Evolutionary conservation across 192 early-diverging fungal genomes (phyloP).

Genomic region (Gryganskiella cystojenkinii): DNA sequence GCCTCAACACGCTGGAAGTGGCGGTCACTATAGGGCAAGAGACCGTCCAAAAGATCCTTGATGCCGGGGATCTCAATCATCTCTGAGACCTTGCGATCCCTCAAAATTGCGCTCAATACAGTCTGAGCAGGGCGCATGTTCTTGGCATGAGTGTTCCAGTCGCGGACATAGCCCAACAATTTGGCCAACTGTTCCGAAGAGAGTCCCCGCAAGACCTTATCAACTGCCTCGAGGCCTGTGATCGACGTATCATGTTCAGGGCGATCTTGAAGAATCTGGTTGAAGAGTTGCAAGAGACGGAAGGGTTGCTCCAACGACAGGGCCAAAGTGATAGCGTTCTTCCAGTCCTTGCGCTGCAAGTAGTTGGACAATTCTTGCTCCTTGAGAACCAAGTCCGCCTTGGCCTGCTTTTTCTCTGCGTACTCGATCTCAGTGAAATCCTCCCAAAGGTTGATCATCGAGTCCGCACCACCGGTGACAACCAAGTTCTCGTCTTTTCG

Average conservation of each 20-base stretch:
- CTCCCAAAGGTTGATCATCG: conserved; percentile 91
- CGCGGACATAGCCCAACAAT: conserved; percentile 84
- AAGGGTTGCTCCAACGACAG: conserved; percentile 92
- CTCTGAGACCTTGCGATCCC: conserved; percentile 68
- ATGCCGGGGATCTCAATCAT: conserved; percentile 82
- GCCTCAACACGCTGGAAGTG: conserved; percentile 86
- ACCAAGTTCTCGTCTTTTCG: conserved; percentile 75
- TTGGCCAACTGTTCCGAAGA: conserved; percentile 78
- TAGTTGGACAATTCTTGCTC: conserved; percentile 94
- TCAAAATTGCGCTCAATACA: conserved; percentile 82
- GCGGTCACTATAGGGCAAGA: conserved; percentile 92
- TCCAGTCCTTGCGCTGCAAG: conserved; percentile 89
- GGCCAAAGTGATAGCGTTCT: conserved; percentile 89
- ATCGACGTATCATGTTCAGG: conserved; percentile 63
- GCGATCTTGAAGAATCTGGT: conserved; percentile 64
- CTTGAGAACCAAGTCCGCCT: conserved; percentile 79
- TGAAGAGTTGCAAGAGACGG: conserved; percentile 80
- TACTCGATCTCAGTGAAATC: conserved; percentile 90
- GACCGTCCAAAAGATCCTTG: conserved; percentile 85
- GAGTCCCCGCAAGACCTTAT: conserved; percentile 74
- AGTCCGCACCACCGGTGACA: conserved; percentile 93
- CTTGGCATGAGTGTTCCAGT: conserved; percentile 96
- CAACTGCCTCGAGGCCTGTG: conserved; percentile 73
- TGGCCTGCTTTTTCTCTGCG: conserved; percentile 75
- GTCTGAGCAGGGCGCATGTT: conserved; percentile 84